These are phyloP conservation scores for Diaporthe capsici DNA, from an alignment of 2,329 filamentous ascomycete genomes.

Conservation along the genomic window DNA sequence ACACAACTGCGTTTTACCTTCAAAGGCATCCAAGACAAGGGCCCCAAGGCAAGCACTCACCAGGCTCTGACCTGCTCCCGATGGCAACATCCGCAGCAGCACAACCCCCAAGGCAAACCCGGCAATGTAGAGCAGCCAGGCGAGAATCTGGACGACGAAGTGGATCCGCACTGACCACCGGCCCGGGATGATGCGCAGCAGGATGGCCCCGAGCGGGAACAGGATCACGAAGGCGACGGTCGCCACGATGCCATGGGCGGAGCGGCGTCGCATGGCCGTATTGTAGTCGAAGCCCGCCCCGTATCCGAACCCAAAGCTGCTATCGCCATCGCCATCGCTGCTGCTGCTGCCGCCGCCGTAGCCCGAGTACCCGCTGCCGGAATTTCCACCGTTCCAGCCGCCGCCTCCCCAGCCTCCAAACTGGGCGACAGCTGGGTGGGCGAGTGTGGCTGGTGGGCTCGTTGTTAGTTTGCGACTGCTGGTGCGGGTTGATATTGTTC, in stretches of 20 bases:
- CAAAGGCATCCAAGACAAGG: background rate
- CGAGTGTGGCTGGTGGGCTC: background rate
- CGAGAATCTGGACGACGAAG: constrained; percentile 55
- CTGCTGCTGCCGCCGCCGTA: background rate
- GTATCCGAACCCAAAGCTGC: background rate
- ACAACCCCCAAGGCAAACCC: constrained; percentile 60
- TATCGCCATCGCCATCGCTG: background rate
- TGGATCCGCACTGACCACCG: constrained; percentile 56
- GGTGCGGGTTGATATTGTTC: background rate
- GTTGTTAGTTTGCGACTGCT: background rate
- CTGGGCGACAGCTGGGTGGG: constrained; percentile 20
- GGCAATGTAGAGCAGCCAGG: constrained; percentile 54
- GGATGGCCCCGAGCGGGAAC: constrained; percentile 44
- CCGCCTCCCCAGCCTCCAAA: constrained; percentile 28
- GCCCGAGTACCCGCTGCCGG: background rate
- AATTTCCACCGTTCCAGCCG: constrained; percentile 2
- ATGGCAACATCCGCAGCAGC: constrained; percentile 51
- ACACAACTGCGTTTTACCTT: background rate
- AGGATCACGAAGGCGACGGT: constrained; percentile 43
- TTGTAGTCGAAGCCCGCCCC: constrained; percentile 1
- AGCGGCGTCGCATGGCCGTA: background rate
- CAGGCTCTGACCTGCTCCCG: constrained; percentile 48
- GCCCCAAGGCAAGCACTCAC: constrained; percentile 46
- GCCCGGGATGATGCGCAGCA: constrained; percentile 49
- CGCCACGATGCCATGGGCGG: constrained; percentile 43